Base-by-base conservation (phyloP, 306 rosid genomes). In the Macrotyloma uniflorum region DNA sequence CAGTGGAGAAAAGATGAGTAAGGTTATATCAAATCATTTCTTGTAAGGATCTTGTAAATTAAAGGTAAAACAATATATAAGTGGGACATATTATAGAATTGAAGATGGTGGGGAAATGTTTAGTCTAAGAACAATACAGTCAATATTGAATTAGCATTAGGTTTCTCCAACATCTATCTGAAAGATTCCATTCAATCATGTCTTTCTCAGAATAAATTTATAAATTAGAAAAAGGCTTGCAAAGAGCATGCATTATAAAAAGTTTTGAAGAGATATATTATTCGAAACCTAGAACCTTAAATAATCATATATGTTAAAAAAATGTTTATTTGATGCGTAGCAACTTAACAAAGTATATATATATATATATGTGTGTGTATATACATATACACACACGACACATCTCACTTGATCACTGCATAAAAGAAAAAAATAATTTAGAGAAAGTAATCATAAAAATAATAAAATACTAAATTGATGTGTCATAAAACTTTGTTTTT, bases 121-220 rank as follows among this genome's bases (percentile, higher is more conserved):
- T 32, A 83, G 32, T 38, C 45, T 32, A 23, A 43, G 75, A 65
- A 65, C 70, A 19, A 65, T 4, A 55, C 24, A 6, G 58, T 50
- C 43, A 42, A 74, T 78, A 73, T 81, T 62, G 74, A 45, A 72
- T 70, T 70, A 66, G 50, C 77, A 70, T 50, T 30, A 49, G 40
- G 63, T 38, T 84, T 71, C 70, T 58, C 62, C 58, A 72, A 80
- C 80, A 65, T 79, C 72, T 57, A 65, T 28, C 38, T 5, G 49
- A 79, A 83, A 82, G 89, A 87, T 86, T 90, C 87, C 74, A 67
- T 30, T 59, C 79, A 58, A 83, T 86, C 78, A 84, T 84, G 84
- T 58, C 77, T 78, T 82, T 77, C 64, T 62, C 53, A 28, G 64
- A 58, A 74, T 58, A 19, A 43, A 82, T 70, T 43, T 74, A 54